A percentile compares a stretch with the other conserved stretches of the same genome.
Conservation (phyloP, 2,329 filamentous ascomycete species). For the Xylariaceae sp. region DNA sequence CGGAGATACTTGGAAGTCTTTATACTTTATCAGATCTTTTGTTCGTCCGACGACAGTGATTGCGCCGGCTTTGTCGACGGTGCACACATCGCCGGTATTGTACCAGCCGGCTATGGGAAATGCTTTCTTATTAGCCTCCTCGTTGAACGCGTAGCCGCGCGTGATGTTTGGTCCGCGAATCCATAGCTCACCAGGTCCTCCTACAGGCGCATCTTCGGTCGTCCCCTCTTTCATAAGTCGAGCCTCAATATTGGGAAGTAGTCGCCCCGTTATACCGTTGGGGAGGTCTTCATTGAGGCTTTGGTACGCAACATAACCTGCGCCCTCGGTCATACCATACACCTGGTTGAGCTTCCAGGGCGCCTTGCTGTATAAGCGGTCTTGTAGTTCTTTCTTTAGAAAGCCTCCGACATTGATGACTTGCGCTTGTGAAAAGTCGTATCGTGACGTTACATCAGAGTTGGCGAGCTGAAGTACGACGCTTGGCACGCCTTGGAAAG, state of each 20-base stretch:
- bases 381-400: conserved; percentile 33
- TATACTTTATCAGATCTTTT: conserved; percentile 42
- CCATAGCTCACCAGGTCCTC: conserved; percentile 41
- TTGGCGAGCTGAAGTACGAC: conserved; percentile 36
- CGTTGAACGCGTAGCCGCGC: conserved; percentile 38
- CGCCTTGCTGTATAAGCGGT: conserved; percentile 28
- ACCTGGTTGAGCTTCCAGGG: conserved; percentile 39
- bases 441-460: conserved; percentile 31
- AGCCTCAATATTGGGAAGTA: conserved; percentile 38
- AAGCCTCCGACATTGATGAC: conserved; percentile 37
- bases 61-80: conserved; percentile 30
- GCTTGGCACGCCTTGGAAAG: conserved; percentile 38
- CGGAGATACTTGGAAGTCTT: conserved; percentile 39
- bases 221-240: conserved; percentile 37
- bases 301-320: conserved; percentile 41
- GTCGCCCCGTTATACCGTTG: conserved; percentile 32
- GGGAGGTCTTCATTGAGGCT: conserved; percentile 30
- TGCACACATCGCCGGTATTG: conserved; percentile 44
- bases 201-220: conserved; percentile 32
- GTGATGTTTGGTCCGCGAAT: conserved; percentile 42
- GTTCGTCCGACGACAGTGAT: conserved; percentile 36
- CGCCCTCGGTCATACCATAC: conserved; percentile 45
- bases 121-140: conserved; percentile 34
- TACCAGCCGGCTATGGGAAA: conserved; percentile 40
- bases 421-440: conserved; percentile 36